Base-by-base conservation (phyloP, 2,329 filamentous ascomycete genomes). In the Ascocoryne sarcoides region DNA sequence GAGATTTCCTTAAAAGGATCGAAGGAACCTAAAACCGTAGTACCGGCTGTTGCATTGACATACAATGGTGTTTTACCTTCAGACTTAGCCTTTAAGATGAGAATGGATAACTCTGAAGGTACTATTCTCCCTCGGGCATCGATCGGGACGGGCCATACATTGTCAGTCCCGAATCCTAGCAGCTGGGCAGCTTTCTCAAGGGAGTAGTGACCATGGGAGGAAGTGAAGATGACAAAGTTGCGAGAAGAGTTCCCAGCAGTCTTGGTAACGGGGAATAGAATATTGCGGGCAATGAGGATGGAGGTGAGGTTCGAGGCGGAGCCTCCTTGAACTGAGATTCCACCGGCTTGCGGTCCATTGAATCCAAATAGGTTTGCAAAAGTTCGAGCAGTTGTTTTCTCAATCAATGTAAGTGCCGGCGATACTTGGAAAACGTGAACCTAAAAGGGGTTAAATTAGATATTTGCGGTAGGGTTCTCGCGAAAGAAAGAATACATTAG, bases 161-260 rank as follows among this genome's bases (percentile, higher is more conserved):
- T 77, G 15, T 70, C 67, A 19, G 76, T 79, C 8, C 92, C 92
- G 28, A 98, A 74, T 0, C 92, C 92, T 53, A 83, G 82, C 57
- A 90, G 83, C 58, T 90, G 82, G n/a, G 89, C 89, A 2, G 88
- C 89, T 65, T 96, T 96, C 56, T 95, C 87, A 18, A 96, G 76
- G 4, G 82, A 89, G 67, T 96, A 98, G 68, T 96, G 92, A 0
- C 90, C 89, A 60, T 96, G 88, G 1, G 73, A 78, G 50, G 80
- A 86, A 2, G 90, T 95, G 66, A 96, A 95, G 40, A 95, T 65
- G 15, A 87, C 82, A 54, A 95, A 90, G 15, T 73, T 69, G 46
- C 69, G 63, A 3, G 59, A 57, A 1, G 69, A 73, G 56, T 88
- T 87, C 12, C 92, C 92, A 1, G 73, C 61, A 0, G 65, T 66